A percentile compares a stretch with the other conserved stretches of the same genome.
phyloP scores from a whole-genome alignment of 2,329 filamentous ascomycete genomes.

The Colletotrichum siamense region DNA sequence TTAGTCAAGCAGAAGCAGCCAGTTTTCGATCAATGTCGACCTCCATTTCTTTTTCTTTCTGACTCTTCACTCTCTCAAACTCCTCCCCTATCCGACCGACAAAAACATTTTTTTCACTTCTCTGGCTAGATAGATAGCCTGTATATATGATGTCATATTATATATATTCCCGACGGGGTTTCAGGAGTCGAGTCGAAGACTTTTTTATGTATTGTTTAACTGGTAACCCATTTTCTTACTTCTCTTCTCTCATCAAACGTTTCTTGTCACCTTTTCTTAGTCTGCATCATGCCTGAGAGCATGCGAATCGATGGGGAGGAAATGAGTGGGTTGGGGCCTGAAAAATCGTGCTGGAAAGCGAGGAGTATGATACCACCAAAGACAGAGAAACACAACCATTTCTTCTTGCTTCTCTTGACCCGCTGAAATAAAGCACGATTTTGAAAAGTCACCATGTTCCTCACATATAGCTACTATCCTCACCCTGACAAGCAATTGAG shows the following conservation, averaged over 20 bases:
- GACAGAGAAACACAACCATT: background rate
- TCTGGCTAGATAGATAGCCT: constrained; percentile 27
- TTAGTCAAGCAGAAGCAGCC: constrained; percentile 19
- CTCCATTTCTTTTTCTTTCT: constrained; percentile 13
- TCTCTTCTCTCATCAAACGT: background rate
- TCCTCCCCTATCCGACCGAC: constrained; percentile 3
- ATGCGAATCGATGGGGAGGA: background rate
- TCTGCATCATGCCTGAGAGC: background rate
- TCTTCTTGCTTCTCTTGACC: background rate
- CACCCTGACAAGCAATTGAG: background rate
- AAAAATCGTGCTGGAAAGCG: background rate
- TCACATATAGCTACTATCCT: background rate
- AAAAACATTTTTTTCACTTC: constrained; percentile 13
- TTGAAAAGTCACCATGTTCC: background rate
- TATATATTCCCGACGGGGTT: constrained; percentile 27
- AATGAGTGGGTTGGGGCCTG: background rate
- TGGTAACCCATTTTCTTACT: constrained; percentile 1
- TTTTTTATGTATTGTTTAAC: constrained; percentile 21
- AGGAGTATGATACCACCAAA: constrained; percentile 13
- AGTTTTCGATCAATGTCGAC: constrained; percentile 21
- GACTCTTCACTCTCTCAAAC: constrained; percentile 16
- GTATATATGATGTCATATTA: constrained; percentile 30
- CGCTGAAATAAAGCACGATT: constrained; percentile 13
- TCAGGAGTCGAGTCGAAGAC: constrained; percentile 17
- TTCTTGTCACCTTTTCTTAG: background rate